Evolutionary conservation across 768 basidiomycete genomes (phyloP).

Genomic region (Daedaleopsis nitida): DNA sequence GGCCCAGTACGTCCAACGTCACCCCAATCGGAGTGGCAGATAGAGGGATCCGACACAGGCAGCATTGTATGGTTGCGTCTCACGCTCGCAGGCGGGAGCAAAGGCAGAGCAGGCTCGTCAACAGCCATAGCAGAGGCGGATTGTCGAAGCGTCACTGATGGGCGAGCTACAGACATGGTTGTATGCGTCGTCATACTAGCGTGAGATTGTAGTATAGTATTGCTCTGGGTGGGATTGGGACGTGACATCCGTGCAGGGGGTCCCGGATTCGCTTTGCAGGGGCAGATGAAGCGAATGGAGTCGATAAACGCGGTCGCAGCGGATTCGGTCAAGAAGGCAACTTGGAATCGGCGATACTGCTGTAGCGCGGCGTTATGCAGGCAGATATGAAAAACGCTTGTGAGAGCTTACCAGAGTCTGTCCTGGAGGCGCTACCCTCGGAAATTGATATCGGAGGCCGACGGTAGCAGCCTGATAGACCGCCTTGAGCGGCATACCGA

Average conservation of each 20-base stretch:
- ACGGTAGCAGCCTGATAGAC: conserved; percentile 75
- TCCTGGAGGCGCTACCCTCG: conserved; percentile 35
- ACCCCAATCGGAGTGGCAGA: not conserved
- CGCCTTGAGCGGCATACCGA: conserved; percentile 75
- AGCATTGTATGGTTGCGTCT: not conserved
- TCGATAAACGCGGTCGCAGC: conserved; percentile 61
- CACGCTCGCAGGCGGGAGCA: not conserved
- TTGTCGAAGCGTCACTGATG: not conserved
- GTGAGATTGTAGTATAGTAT: not conserved
- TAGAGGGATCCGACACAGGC: too few relatives aligned
- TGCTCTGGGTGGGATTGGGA: not conserved
- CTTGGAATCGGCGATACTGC: conserved; percentile 77
- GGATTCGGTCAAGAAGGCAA: conserved; percentile 57
- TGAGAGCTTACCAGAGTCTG: conserved; percentile 33
- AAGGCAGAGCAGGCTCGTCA: not conserved
- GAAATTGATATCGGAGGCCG: conserved; percentile 73
- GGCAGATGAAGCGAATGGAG: conserved; percentile 66
- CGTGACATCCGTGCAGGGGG: conserved; percentile 22
- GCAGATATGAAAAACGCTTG: conserved; percentile 2
- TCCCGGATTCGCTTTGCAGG: conserved; percentile 63
- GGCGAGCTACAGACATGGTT: not conserved
- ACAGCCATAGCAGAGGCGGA: not conserved
- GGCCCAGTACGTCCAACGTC: not conserved
- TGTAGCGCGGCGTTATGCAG: conserved; percentile 31
- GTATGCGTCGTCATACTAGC: not conserved